Evolutionary conservation across 306 rosid genomes (phyloP).

Genomic region (Styphnolobium japonicum): DNA sequence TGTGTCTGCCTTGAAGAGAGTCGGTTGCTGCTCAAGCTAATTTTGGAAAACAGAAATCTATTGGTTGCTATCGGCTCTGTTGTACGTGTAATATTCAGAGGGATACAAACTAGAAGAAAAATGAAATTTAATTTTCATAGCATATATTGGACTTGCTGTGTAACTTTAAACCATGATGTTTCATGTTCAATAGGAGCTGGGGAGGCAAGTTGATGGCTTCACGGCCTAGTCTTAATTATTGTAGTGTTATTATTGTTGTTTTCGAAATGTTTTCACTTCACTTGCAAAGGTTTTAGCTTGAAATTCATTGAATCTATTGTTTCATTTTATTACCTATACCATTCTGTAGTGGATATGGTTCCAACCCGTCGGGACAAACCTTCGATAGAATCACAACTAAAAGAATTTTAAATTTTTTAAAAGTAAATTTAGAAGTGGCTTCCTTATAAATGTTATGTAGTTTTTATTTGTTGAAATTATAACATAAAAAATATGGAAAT

Average conservation of each 20-base stretch:
- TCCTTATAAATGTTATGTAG: too few relatives aligned
- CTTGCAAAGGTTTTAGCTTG: not conserved
- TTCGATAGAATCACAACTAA: too few relatives aligned
- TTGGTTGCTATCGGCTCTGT: not conserved
- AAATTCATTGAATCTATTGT: not conserved
- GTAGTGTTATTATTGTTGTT: not conserved
- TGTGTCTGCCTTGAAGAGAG: constrained; percentile 53
- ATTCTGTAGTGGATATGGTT: not conserved
- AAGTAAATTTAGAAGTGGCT: too few relatives aligned
- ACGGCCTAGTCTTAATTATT: not conserved
- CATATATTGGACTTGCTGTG: not conserved
- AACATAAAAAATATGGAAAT: too few relatives aligned
- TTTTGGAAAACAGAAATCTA: not conserved
- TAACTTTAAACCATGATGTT: not conserved
- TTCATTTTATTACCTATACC: not conserved
- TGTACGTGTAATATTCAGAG: constrained; percentile 7
- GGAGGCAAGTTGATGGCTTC: not conserved
- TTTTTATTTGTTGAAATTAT: too few relatives aligned
- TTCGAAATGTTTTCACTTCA: not conserved
- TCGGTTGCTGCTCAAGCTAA: constrained; percentile 71
- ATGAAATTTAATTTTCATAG: not conserved
- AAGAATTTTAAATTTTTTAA: too few relatives aligned
- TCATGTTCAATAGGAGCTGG: not conserved
- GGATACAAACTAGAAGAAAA: not conserved
- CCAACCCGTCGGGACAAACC: not conserved